Conservation (phyloP, 2,329 filamentous ascomycete species). For the Xylaria sp. region DNA sequence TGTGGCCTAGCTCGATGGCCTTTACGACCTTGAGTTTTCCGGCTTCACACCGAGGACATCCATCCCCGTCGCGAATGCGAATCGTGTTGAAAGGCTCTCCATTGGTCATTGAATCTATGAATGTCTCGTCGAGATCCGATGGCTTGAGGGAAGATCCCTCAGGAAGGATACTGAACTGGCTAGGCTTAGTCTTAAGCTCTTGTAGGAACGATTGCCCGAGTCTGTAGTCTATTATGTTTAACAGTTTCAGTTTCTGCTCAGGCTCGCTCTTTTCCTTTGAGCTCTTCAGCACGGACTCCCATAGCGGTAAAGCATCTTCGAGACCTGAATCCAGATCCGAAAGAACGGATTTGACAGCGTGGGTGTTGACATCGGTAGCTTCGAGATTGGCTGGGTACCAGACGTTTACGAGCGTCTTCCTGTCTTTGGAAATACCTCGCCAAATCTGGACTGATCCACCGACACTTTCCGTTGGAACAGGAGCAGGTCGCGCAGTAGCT, state of each 20-base stretch:
- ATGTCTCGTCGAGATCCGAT: conserved; percentile 15
- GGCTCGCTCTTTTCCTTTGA: conserved; percentile 15
- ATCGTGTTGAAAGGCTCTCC: conserved; percentile 55
- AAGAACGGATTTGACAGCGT: conserved; percentile 60
- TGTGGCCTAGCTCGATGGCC: conserved; percentile 89
- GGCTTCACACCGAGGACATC: conserved; percentile 63
- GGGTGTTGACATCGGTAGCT: conserved; percentile 40
- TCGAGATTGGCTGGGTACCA: conserved; percentile 50
- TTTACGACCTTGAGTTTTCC: conserved; percentile 61
- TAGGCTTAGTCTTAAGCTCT: conserved; percentile 10
- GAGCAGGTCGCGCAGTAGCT: conserved; percentile 39
- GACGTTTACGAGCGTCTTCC: conserved; percentile 61
- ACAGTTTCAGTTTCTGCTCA: conserved; percentile 19
- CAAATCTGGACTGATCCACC: conserved; percentile 38
- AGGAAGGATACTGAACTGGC: conserved; percentile 18
- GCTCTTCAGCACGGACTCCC: conserved; percentile 39
- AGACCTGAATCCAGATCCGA: conserved; percentile 68
- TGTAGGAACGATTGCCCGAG: conserved; percentile 22
- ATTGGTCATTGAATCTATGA: conserved; percentile 17
- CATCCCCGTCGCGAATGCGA: conserved; percentile 60
- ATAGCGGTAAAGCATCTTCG: conserved; percentile 51
- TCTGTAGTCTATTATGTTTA: conserved; percentile 34
- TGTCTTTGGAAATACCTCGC: conserved; percentile 63
- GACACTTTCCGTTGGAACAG: neutral
- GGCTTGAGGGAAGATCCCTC: conserved; percentile 8